Percentiles rank a stretch among this genome's conserved stretches.
Conservation (phyloP, 2,329 filamentous ascomycete genomes). For the Coleophoma eucalyptorum region DNA sequence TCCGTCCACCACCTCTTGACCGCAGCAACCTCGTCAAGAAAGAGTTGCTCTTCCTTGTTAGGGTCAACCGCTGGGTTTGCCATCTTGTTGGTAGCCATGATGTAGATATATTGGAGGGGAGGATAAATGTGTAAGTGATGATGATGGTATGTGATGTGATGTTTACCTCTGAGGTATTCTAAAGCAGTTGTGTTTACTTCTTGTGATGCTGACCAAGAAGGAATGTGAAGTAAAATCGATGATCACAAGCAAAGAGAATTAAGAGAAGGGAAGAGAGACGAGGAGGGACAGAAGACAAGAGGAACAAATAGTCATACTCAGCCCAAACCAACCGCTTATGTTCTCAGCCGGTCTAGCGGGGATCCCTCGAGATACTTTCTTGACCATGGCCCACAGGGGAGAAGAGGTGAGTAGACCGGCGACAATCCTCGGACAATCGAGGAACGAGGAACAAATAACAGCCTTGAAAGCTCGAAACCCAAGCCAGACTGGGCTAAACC, state of each 20-base stretch:
- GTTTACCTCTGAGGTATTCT: neutral
- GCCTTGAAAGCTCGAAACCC: neutral
- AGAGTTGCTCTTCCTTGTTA: conserved; percentile 48
- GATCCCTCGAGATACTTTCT: neutral
- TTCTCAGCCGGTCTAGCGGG: conserved; percentile 1
- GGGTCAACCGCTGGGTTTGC: conserved; percentile 51
- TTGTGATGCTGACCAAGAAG: neutral
- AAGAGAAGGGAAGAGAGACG: neutral
- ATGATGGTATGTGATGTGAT: neutral
- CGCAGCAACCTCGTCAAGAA: conserved; percentile 74
- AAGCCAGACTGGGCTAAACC: neutral
- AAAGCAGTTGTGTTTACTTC: neutral
- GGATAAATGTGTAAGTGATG: neutral
- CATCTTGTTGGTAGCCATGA: conserved; percentile 47
- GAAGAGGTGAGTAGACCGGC: too few species aligned
- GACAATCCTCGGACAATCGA: conserved; percentile 9
- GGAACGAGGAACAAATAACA: neutral
- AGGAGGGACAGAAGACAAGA: neutral
- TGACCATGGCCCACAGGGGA: neutral
- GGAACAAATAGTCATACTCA: neutral
- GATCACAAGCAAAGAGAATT: neutral
- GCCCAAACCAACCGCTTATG: neutral
- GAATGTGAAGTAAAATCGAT: neutral
- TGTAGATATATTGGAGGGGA: conserved; percentile 10
- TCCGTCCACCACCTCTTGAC: conserved; percentile 95